Percentiles rank a stretch among this genome's conserved stretches.
These are phyloP conservation scores for Parastagonospora avenae DNA, from an alignment of 2,329 filamentous ascomycete genomes.

Conservation along the genomic window DNA sequence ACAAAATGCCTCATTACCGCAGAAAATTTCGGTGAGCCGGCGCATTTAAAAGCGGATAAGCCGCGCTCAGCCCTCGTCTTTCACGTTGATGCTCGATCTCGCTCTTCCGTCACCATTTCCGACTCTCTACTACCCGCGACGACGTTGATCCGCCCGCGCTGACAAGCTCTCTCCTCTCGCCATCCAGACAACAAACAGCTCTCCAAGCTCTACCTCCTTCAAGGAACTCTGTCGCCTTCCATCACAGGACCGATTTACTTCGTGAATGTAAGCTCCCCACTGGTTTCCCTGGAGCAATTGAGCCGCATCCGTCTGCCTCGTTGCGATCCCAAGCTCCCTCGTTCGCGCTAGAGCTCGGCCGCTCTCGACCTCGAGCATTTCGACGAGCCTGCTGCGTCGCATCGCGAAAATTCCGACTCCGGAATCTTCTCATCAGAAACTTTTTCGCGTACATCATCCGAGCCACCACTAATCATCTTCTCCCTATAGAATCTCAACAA, in stretches of 20 bases:
- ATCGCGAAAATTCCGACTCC: background rate
- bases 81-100: slow-evolving; percentile 37
- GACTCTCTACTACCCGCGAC: slow-evolving; percentile 20
- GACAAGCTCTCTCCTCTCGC: slow-evolving; percentile 31
- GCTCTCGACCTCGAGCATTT: slow-evolving; percentile 8
- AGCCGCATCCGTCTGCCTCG: slow-evolving; percentile 6
- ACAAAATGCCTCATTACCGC: slow-evolving; percentile 45
- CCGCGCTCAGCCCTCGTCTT: slow-evolving; percentile 20
- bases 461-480: slow-evolving; percentile 9
- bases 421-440: background rate
- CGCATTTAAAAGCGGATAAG: slow-evolving; percentile 37
- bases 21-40: slow-evolving; percentile 41
- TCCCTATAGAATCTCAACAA: slow-evolving; percentile 24
- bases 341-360: slow-evolving; percentile 21
- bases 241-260: slow-evolving; percentile 24
- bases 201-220: slow-evolving; percentile 19
- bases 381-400: background rate
- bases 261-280: slow-evolving; percentile 41
- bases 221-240: slow-evolving; percentile 17
- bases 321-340: slow-evolving; percentile 13
- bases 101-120: slow-evolving; percentile 29
- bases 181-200: slow-evolving; percentile 17
- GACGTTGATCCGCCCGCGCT: slow-evolving; percentile 35
- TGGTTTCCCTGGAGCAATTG: slow-evolving; percentile 22
- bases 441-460: background rate